Evolutionary conservation across 2,329 filamentous ascomycete species (phyloP).

Genomic region (Fusarium sp.): DNA sequence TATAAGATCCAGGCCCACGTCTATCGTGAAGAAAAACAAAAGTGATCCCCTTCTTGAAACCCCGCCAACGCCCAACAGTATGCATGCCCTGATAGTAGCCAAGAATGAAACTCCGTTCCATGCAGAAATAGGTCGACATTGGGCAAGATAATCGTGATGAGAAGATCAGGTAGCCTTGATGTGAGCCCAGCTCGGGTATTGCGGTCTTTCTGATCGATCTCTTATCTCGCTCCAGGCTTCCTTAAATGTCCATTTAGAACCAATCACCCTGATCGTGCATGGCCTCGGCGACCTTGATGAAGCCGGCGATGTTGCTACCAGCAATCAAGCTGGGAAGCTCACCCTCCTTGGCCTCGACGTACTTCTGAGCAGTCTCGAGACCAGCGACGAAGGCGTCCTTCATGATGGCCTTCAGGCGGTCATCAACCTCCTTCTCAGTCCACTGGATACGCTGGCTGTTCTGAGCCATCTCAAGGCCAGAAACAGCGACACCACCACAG

Average conservation of each 20-base stretch:
- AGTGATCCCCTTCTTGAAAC: slow-evolving; percentile 33
- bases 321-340: slow-evolving; percentile 91
- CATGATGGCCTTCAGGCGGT: slow-evolving; percentile 94
- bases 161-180: slow-evolving; percentile 26
- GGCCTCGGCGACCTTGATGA: slow-evolving; percentile 92
- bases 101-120: slow-evolving; percentile 32
- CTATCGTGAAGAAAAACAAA: slow-evolving; percentile 29
- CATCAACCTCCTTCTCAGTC: slow-evolving; percentile 90
- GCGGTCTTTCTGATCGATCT: slow-evolving; percentile 23
- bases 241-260: slow-evolving; percentile 58
- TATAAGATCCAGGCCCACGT: slow-evolving; percentile 22
- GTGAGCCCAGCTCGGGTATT: slow-evolving; percentile 42
- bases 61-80: slow-evolving; percentile 43
- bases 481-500: slow-evolving; percentile 96
- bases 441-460: slow-evolving; percentile 89
- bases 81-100: slow-evolving; percentile 37
- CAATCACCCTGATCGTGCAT: slow-evolving; percentile 98
- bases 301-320: slow-evolving; percentile 96
- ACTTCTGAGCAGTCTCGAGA: slow-evolving; percentile 88
- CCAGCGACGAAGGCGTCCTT: slow-evolving; percentile 91
- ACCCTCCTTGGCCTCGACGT: slow-evolving; percentile 79
- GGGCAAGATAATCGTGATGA: background rate
- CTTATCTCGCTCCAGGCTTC: slow-evolving; percentile 7
- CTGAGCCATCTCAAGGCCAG: slow-evolving; percentile 98
- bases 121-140: slow-evolving; percentile 14